Evolutionary conservation across 176 grass and related monocot species (phyloP), one percentile per base, ranked within the genome.

Genomic region (Aegilops tauschii): DNA sequence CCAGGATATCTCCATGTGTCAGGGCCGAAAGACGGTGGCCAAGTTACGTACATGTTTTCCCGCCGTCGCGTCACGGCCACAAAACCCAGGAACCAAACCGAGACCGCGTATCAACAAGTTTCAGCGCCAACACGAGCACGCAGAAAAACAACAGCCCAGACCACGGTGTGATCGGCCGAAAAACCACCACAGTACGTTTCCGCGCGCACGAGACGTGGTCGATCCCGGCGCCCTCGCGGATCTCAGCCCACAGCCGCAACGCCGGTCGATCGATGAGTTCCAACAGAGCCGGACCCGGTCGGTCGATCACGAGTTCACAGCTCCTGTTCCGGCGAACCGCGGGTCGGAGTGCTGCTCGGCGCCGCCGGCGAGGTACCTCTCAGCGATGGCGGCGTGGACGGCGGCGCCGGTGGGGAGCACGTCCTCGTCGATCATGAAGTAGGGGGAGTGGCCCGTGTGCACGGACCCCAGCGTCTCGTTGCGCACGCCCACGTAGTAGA

Each of bases 391-490:
- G 47, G 97, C 97, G 50, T 99, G 94, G 1, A 99, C 49, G 5
- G 97, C 94, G 13, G 97, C 97, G 69, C 97, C 97, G 45, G 88
- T 90, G 62, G 94, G 94, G 16, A 99, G 86, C 56, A 96, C 90
- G 83, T 93, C 92, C 93, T 99, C 97, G 61, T 99, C 94, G 14
- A 99, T 99, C 89, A 91, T 94, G 82, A 99, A 99, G 81, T 99
- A 83, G 0, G 94, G 94, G 0, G 97, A 96, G 85, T 99, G 97
- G 0, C 81, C 89, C 6, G 82, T 86, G 77, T 96, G 94, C 74
- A 91, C 77, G 28, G 94, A 96, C 2, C 97, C 97, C 0, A 94
- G 83, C 54, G 85, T 96, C 89, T 99, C 94, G 68, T 99, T 96
- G 31, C 90, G 88, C 18, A 96, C 92, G 30, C 97, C 97, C 18